phyloP scores from a whole-genome alignment of 2,329 filamentous ascomycete genomes.

The Rutstroemia sp. region DNA sequence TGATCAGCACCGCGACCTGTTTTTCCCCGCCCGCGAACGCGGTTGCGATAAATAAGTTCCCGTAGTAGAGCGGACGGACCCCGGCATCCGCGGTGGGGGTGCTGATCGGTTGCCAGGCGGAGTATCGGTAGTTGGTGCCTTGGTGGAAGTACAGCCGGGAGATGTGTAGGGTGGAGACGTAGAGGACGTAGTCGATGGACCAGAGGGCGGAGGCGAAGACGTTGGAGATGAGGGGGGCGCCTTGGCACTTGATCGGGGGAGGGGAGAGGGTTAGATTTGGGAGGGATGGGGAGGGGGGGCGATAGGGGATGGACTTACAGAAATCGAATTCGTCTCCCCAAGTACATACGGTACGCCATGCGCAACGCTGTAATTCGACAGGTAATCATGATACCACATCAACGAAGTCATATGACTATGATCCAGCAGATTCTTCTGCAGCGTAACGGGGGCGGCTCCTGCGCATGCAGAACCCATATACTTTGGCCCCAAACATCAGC shows the following conservation, averaged over 20 bases:
- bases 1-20: background rate
- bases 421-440: background rate
- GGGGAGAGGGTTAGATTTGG: too few relatives aligned
- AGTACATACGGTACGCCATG: background rate
- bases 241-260: conserved; percentile 3
- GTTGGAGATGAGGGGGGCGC: conserved; percentile 9
- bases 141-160: conserved; percentile 14
- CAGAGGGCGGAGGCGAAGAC: conserved; percentile 14
- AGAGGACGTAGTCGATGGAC: conserved; percentile 16
- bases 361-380: background rate
- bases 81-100: background rate
- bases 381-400: background rate
- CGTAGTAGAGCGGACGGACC: background rate
- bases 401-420: background rate
- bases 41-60: background rate
- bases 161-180: conserved; percentile 8
- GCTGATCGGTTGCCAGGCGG: background rate
- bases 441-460: background rate
- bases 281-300: too few relatives aligned
- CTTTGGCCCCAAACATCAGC: background rate
- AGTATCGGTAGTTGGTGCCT: conserved; percentile 22
- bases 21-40: background rate
- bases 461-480: background rate
- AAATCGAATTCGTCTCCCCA: conserved; percentile 12
- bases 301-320: background rate